These are phyloP conservation scores for Saitozyma sp. DNA, from an alignment of 768 basidiomycete species.

Conservation along the genomic window DNA sequence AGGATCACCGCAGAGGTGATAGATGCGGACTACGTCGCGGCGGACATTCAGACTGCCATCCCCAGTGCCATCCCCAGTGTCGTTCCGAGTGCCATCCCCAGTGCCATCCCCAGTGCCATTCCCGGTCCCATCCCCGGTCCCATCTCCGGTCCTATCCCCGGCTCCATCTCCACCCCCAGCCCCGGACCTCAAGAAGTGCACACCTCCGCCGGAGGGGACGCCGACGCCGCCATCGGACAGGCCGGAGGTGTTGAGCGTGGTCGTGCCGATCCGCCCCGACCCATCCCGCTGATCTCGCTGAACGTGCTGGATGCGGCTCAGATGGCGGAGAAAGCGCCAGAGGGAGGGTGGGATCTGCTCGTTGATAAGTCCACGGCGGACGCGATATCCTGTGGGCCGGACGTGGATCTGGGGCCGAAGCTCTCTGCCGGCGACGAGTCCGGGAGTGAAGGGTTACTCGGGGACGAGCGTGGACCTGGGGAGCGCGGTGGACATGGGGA, in stretches of 20 bases:
- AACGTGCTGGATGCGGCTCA: constrained; percentile 11
- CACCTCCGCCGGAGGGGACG: not conserved
- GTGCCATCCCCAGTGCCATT: too few relatives aligned
- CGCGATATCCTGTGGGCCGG: constrained; percentile 41
- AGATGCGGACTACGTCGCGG: constrained; percentile 40
- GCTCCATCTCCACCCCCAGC: too few relatives aligned
- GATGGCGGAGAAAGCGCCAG: constrained; percentile 5
- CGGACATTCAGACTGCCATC: not conserved
- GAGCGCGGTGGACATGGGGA: not conserved
- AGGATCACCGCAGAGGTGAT: constrained; percentile 16
- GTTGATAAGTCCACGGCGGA: constrained; percentile 46
- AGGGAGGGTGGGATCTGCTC: constrained; percentile 26
- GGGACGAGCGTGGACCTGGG: not conserved
- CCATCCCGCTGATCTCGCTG: constrained; percentile 8
- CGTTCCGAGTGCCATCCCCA: too few relatives aligned
- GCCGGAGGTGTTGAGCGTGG: too few relatives aligned
- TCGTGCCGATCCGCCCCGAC: not conserved
- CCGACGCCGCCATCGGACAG: too few relatives aligned
- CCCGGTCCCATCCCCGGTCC: too few relatives aligned
- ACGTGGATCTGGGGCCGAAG: not conserved
- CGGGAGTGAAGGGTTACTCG: not conserved
- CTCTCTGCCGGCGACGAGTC: not conserved
- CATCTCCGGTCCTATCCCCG: too few relatives aligned
- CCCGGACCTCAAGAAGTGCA: not conserved
- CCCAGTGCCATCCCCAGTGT: too few relatives aligned